Percentiles rank a stretch among this genome's conserved stretches.
These are phyloP conservation scores for Cenchrus americanus DNA, from an alignment of 176 grass and related monocot genomes.

Conservation along the genomic window DNA sequence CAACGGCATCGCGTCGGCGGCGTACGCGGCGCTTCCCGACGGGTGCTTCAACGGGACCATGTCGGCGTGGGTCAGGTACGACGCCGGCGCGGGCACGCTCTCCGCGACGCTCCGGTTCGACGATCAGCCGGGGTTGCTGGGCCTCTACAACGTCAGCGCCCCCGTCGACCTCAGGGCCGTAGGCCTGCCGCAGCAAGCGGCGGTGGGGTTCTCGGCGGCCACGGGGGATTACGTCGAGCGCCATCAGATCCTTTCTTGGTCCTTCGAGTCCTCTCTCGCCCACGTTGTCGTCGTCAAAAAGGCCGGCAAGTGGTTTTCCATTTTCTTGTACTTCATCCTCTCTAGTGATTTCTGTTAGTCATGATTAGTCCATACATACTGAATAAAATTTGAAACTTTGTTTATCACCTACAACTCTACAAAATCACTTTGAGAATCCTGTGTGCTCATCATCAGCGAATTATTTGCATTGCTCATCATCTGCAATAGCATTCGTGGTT, in stretches of 20 bases:
- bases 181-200: not conserved
- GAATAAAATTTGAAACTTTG: not conserved
- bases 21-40: conserved; percentile 3
- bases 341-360: not conserved
- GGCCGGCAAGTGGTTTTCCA: conserved; percentile 5
- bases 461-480: not conserved
- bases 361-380: not conserved
- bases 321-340: not conserved
- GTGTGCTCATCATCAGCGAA: not conserved
- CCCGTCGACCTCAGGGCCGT: not conserved
- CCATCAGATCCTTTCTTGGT: conserved; percentile 38
- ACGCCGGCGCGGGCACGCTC: not conserved
- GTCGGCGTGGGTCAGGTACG: conserved; percentile 41
- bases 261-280: not conserved
- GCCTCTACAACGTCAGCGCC: not conserved
- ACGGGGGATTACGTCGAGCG: not conserved
- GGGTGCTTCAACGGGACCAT: conserved; percentile 32
- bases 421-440: no score
- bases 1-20: conserved; percentile 4
- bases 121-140: not conserved
- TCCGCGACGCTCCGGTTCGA: not conserved
- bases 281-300: not conserved
- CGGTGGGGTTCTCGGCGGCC: conserved; percentile 26
- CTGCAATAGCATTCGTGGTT: not conserved
- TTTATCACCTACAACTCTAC: no score